Evolutionary conservation across 768 basidiomycete genomes (phyloP).

Genomic region (Collybiopsis luxurians): DNA sequence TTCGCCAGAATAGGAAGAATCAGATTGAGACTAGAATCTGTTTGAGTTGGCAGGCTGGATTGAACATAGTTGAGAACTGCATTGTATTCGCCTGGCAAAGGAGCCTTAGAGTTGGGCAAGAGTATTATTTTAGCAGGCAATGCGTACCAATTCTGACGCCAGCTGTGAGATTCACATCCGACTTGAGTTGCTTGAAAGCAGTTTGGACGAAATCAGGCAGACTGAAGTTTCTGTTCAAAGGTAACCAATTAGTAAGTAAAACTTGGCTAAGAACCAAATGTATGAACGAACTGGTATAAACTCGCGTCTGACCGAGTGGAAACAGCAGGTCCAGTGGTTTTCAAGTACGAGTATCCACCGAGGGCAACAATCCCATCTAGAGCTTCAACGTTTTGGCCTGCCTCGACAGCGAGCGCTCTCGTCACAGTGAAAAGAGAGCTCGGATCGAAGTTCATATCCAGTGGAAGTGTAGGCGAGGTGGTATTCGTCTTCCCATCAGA

Average conservation of each 20-base stretch:
- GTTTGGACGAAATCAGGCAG: constrained; percentile 59
- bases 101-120: neutral
- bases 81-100: constrained; percentile 51
- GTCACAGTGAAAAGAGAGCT: constrained; percentile 68
- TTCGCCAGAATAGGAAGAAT: constrained; percentile 69
- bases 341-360: constrained; percentile 64
- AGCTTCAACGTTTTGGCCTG: constrained; percentile 56
- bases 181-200: constrained; percentile 63
- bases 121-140: neutral
- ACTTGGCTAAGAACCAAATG: neutral
- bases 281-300: constrained; percentile 49
- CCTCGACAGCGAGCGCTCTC: constrained; percentile 61
- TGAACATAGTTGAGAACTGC: constrained; percentile 67
- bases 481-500: constrained; percentile 52
- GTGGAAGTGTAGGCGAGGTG: constrained; percentile 52
- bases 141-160: constrained; percentile 54
- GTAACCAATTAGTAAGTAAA: constrained; percentile 3
- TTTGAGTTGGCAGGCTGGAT: constrained; percentile 48
- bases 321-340: constrained; percentile 29
- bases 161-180: constrained; percentile 56
- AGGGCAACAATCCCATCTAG: constrained; percentile 64
- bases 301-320: constrained; percentile 37
- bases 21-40: constrained; percentile 59
- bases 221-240: constrained; percentile 49
- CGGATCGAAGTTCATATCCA: constrained; percentile 70